A percentile compares a stretch with the other conserved stretches of the same genome.
phyloP scores from a whole-genome alignment of 2,329 filamentous ascomycete species.

The Lojkania enalia region DNA sequence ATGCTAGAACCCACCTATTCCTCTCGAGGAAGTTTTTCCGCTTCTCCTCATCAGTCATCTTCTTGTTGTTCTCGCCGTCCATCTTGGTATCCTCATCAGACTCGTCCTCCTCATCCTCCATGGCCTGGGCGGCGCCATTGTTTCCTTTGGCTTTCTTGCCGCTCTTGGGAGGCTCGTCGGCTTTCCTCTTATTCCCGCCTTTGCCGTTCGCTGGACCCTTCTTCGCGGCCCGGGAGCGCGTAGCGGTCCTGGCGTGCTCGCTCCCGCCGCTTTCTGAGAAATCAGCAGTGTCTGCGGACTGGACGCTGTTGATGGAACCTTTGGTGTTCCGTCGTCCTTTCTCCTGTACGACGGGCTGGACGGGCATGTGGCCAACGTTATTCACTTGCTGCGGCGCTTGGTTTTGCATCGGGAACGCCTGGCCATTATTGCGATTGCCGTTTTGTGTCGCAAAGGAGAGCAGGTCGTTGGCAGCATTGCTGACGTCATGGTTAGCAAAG shows the following conservation, averaged over 20 bases:
- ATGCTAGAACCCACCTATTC: conserved; percentile 72
- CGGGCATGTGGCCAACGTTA: conserved; percentile 52
- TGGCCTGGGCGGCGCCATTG: conserved; percentile 49
- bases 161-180: conserved; percentile 70
- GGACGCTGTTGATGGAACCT: conserved; percentile 62
- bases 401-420: conserved; percentile 53
- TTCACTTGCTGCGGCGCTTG: conserved; percentile 43
- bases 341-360: conserved; percentile 54
- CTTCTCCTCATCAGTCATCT: conserved; percentile 99
- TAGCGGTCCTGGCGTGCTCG: conserved; percentile 62
- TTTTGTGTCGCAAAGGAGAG: conserved; percentile 80
- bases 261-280: conserved; percentile 73
- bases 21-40: conserved; percentile 96
- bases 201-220: conserved; percentile 43
- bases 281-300: conserved; percentile 60
- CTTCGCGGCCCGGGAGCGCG: conserved; percentile 37
- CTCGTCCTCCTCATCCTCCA: conserved; percentile 56
- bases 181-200: conserved; percentile 67
- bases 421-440: conserved; percentile 59
- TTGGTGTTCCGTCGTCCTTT: conserved; percentile 55
- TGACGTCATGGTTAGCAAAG: conserved; percentile 85
- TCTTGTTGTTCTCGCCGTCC: conserved; percentile 63
- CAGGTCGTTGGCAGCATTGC: conserved; percentile 91
- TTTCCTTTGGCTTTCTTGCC: conserved; percentile 75
- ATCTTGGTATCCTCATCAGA: conserved; percentile 45